These are phyloP conservation scores for Magnaporthiopsis incrustans DNA, from an alignment of 2,329 filamentous ascomycete genomes.

Conservation along the genomic window DNA sequence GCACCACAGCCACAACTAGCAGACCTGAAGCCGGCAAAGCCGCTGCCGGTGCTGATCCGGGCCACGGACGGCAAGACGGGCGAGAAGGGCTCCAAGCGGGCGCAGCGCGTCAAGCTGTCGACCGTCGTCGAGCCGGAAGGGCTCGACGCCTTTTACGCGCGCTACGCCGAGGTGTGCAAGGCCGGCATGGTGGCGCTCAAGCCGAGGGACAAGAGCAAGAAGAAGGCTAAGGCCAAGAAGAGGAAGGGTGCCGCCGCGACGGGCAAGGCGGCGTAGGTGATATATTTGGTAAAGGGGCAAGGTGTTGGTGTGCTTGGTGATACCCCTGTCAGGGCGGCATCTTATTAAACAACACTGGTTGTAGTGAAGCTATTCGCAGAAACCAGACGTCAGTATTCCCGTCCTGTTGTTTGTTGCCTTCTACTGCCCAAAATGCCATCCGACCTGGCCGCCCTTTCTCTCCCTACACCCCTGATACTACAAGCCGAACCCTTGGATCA, in stretches of 20 bases:
- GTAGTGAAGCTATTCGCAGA: neutral
- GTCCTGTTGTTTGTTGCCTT: neutral
- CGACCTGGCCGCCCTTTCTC: neutral
- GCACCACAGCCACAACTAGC: constrained; percentile 36
- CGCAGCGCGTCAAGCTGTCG: constrained; percentile 64
- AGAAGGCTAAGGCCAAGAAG: constrained; percentile 70
- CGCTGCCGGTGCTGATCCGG: constrained; percentile 69
- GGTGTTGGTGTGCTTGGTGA: neutral
- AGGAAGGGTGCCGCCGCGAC: constrained; percentile 41
- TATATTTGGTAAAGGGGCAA: neutral
- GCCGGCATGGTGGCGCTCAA: constrained; percentile 81
- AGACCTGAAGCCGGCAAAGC: constrained; percentile 50
- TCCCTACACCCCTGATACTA: no score
- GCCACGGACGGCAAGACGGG: constrained; percentile 73
- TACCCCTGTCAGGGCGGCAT: neutral
- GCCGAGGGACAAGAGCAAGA: constrained; percentile 86
- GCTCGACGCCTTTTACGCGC: constrained; percentile 71
- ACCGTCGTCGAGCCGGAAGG: constrained; percentile 73
- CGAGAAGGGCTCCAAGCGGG: constrained; percentile 42
- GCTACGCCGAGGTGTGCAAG: constrained; percentile 89
- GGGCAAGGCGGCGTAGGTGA: neutral
- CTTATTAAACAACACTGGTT: neutral
- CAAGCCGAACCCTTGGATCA: no score
- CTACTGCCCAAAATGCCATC: neutral
- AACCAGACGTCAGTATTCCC: neutral